Percentiles rank a stretch among this genome's conserved stretches.
Conservation (phyloP, 2,329 filamentous ascomycete genomes). For the Fusarium mundagurra region DNA sequence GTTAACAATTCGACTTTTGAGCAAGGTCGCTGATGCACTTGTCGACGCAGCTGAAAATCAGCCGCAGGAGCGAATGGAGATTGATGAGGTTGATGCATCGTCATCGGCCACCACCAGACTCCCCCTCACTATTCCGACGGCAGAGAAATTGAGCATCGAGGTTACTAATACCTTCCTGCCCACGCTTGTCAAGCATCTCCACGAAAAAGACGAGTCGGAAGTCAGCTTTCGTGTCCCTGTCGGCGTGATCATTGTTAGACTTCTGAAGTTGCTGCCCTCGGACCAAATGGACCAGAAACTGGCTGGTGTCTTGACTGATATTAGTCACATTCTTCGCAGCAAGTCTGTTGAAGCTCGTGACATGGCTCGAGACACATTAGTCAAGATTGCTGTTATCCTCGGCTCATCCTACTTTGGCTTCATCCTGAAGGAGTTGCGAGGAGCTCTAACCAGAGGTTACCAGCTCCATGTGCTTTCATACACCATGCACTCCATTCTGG, state of each 20-base stretch:
- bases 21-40: constrained; percentile 82
- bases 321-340: constrained; percentile 91
- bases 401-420: constrained; percentile 89
- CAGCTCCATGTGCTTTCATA: constrained; percentile 96
- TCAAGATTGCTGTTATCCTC: constrained; percentile 82
- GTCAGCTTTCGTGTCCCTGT: constrained; percentile 93
- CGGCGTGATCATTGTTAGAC: constrained; percentile 87
- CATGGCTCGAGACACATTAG: constrained; percentile 87
- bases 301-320: constrained; percentile 86
- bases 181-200: constrained; percentile 82
- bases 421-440: constrained; percentile 88
- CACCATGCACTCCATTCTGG: constrained; percentile 90
- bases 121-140: constrained; percentile 71
- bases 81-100: constrained; percentile 48
- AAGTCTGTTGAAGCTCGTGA: constrained; percentile 89
- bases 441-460: constrained; percentile 84
- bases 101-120: constrained; percentile 57
- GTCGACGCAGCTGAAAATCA: constrained; percentile 61
- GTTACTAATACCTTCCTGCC: constrained; percentile 81
- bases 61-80: constrained; percentile 54
- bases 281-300: constrained; percentile 78
- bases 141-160: constrained; percentile 75
- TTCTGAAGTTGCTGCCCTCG: constrained; percentile 81
- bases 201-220: constrained; percentile 93
- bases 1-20: constrained; percentile 82